Conservation (phyloP, 2,329 filamentous ascomycete species). For the Botrytis byssoidea region DNA sequence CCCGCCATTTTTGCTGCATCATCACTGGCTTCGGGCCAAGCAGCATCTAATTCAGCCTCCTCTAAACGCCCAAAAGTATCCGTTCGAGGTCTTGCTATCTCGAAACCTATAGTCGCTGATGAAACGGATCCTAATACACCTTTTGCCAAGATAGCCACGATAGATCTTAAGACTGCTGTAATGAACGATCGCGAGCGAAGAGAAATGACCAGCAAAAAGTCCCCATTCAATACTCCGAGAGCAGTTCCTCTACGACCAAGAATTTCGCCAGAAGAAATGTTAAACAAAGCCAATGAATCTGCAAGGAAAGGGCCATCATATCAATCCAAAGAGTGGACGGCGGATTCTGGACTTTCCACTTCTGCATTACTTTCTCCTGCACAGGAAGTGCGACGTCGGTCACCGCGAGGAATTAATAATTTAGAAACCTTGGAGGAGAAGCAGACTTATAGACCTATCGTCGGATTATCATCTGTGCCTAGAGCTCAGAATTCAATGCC, state of each 20-base stretch:
- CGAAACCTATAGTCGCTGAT: slow-evolving; percentile 32
- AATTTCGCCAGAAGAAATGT: slow-evolving; percentile 27
- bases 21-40: slow-evolving; percentile 19
- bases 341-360: slow-evolving; percentile 34
- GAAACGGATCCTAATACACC: slow-evolving; percentile 24
- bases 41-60: slow-evolving; percentile 29
- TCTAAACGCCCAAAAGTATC: slow-evolving; percentile 31
- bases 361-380: slow-evolving; percentile 38
- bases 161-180: slow-evolving; percentile 38
- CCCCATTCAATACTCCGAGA: slow-evolving; percentile 30
- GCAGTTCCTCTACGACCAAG: slow-evolving; percentile 31
- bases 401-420: slow-evolving; percentile 31
- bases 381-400: slow-evolving; percentile 37
- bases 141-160: slow-evolving; percentile 37
- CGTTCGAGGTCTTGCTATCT: slow-evolving; percentile 36
- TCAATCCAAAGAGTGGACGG: slow-evolving; percentile 21
- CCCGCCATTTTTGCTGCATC: slow-evolving; percentile 27
- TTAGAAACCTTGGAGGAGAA: slow-evolving; percentile 30
- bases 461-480: slow-evolving; percentile 35
- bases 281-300: slow-evolving; percentile 28
- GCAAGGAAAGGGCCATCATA: slow-evolving; percentile 30
- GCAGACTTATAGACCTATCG: slow-evolving; percentile 20
- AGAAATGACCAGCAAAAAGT: slow-evolving; percentile 30
- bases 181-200: slow-evolving; percentile 37
- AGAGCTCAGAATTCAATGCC: slow-evolving; percentile 27